These are phyloP conservation scores for Aspergillus thermomutatus DNA, from an alignment of 2,329 filamentous ascomycete species.

Conservation along the genomic window DNA sequence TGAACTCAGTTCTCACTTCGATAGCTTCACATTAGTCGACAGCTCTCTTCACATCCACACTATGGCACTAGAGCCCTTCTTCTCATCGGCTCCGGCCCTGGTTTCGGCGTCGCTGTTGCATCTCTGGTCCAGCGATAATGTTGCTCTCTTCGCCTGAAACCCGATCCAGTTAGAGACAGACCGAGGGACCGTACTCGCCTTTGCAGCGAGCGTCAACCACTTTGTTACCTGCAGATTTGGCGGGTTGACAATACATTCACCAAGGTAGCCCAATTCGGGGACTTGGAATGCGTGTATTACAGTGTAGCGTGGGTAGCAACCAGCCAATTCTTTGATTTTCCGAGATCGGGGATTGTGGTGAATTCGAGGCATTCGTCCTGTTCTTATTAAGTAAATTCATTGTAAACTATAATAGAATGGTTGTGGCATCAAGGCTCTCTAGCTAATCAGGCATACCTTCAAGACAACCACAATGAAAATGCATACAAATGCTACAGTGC, in stretches of 20 bases:
- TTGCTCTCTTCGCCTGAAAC: conserved; percentile 4
- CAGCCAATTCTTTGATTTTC: conserved; percentile 2
- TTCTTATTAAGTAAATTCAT: no score
- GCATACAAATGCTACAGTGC: no score
- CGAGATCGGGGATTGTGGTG: background rate
- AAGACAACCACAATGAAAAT: no score
- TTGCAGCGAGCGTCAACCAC: no score
- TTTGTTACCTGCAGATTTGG: background rate
- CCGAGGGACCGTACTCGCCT: background rate
- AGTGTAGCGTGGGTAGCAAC: conserved; percentile 1
- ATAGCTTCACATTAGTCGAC: background rate
- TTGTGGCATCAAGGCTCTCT: no score
- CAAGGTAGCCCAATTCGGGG: background rate
- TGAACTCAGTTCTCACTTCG: background rate
- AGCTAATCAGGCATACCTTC: no score
- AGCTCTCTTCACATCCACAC: background rate
- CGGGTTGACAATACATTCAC: background rate
- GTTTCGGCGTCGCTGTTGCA: conserved; percentile 2
- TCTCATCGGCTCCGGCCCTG: conserved; percentile 4
- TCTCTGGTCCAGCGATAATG: background rate
- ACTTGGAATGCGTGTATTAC: conserved; percentile 7
- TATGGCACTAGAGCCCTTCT: background rate
- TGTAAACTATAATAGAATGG: no score
- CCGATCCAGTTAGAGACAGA: background rate
- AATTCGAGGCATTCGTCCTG: no score